Percentiles rank a stretch among this genome's conserved stretches.
Evolutionary conservation across 192 early-diverging fungal genomes (phyloP).

Genomic region (Coemansia sp.): DNA sequence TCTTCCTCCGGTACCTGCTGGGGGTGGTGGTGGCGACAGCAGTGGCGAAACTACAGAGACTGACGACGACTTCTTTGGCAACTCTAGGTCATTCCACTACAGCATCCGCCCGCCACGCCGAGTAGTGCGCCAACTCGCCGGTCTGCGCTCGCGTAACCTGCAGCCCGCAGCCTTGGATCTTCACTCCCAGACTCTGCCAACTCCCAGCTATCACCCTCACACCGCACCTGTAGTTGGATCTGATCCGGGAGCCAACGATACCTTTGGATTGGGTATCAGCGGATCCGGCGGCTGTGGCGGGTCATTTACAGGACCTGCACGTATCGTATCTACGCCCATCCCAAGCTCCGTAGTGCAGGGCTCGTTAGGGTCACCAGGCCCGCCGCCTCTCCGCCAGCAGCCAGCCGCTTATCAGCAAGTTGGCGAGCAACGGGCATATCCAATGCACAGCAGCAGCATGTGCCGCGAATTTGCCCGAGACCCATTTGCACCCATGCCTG

Average conservation of each 20-base stretch:
- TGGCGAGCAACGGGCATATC: background rate
- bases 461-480: slow-evolving; percentile 15
- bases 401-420: background rate
- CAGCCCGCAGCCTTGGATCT: slow-evolving; percentile 27
- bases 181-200: background rate
- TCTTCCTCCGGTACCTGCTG: background rate
- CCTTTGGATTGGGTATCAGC: slow-evolving; percentile 37
- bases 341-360: background rate
- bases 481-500: slow-evolving; percentile 22
- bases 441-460: slow-evolving; percentile 15
- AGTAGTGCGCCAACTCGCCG: slow-evolving; percentile 38
- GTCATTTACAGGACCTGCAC: slow-evolving; percentile 1
- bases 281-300: background rate
- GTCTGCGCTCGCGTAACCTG: slow-evolving; percentile 25
- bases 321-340: slow-evolving; percentile 35
- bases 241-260: background rate
- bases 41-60: slow-evolving; percentile 48
- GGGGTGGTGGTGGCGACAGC: slow-evolving; percentile 13
- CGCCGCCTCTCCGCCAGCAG: background rate
- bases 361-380: background rate
- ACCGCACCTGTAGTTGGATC: slow-evolving; percentile 22
- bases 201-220: slow-evolving; percentile 6
- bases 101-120: slow-evolving; percentile 41
- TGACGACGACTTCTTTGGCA: slow-evolving; percentile 49
- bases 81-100: slow-evolving; percentile 21